Conservation (phyloP, 331 rosid genomes). For the Stylosanthes scabra region DNA sequence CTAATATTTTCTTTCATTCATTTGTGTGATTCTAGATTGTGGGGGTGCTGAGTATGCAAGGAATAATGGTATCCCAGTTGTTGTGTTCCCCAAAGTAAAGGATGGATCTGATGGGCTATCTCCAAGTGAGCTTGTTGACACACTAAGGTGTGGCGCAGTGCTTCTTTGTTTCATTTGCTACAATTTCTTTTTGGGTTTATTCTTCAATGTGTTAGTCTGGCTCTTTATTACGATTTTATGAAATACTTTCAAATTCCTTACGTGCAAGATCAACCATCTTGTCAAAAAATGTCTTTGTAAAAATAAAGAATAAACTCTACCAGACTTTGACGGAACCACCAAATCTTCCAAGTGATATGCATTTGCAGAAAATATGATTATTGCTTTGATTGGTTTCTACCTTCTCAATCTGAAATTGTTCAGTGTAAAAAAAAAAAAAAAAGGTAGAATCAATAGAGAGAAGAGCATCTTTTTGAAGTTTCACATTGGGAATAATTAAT, state of each 20-base stretch:
- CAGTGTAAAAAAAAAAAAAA: not conserved
- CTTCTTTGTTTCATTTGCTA: no score
- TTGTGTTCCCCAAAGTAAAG: slow-evolving; percentile 64
- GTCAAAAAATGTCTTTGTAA: no score
- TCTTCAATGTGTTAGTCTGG: not conserved
- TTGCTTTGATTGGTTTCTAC: no score
- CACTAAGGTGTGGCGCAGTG: slow-evolving; percentile 55
- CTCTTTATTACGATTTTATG: no score
- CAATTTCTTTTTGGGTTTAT: no score
- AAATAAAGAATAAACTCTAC: no score
- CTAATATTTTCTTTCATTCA: not conserved
- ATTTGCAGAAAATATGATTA: no score
- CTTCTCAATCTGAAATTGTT: not conserved
- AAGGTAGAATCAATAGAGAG: not conserved
- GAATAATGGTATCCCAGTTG: slow-evolving; percentile 69
- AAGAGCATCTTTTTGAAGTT: not conserved
- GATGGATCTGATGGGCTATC: slow-evolving; percentile 57
- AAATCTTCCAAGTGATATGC: no score
- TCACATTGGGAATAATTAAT: not conserved
- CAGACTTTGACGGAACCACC: no score
- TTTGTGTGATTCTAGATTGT: slow-evolving; percentile 53
- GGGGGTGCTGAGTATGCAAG: slow-evolving; percentile 90
- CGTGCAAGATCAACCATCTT: no score
- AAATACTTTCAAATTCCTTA: no score
- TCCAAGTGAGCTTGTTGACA: slow-evolving; percentile 63